These are phyloP conservation scores for Dictyostelium firmibasis DNA, from an alignment of 78 protist genomes.

Conservation along the genomic window DNA sequence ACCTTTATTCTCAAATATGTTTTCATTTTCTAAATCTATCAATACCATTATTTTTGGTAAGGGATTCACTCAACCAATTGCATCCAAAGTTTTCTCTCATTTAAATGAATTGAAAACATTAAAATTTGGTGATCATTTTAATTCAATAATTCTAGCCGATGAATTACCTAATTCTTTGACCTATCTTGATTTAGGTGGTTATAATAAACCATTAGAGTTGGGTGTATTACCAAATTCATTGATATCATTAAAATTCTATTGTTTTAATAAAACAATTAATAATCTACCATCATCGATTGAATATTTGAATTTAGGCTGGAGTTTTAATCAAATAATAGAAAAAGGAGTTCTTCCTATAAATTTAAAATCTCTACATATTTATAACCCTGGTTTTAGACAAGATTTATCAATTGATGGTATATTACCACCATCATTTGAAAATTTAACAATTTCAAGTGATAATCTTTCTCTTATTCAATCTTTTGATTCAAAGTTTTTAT, in stretches of 20 bases:
- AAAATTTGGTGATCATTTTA: background rate
- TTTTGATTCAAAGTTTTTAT: background rate
- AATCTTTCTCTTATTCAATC: background rate
- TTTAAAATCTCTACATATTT: no score
- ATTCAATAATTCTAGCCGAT: background rate
- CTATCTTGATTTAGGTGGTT: background rate
- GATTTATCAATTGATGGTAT: background rate
- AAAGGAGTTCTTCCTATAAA: background rate
- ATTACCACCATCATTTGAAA: background rate
- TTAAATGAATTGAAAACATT: background rate
- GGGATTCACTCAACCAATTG: background rate
- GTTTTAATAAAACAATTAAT: background rate
- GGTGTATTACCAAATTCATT: background rate
- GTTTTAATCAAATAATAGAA: background rate
- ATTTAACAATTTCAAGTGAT: background rate
- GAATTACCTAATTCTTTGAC: background rate
- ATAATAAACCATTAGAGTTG: background rate
- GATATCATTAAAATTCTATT: background rate
- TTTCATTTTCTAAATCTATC: background rate
- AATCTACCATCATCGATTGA: background rate
- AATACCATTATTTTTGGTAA: background rate
- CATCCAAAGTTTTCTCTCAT: background rate
- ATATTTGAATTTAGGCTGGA: background rate
- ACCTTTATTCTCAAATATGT: background rate
- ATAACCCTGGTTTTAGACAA: background rate